A percentile compares a stretch with the other conserved stretches of the same genome.
These are phyloP conservation scores for Davidsoniella neocaledoniae DNA, from an alignment of 2,329 filamentous ascomycete species.

Conservation along the genomic window DNA sequence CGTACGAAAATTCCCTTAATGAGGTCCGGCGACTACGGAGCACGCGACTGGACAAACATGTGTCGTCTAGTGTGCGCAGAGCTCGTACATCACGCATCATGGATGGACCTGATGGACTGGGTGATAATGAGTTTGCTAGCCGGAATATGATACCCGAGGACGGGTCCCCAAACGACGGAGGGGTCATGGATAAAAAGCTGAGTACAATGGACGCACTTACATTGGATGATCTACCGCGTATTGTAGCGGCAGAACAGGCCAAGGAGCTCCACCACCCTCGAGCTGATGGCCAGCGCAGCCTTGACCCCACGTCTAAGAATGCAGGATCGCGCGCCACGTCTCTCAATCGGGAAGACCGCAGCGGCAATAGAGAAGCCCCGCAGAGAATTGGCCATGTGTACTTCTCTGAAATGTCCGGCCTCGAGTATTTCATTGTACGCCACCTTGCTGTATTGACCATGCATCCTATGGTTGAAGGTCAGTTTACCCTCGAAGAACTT, in stretches of 20 bases:
- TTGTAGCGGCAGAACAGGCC: constrained; percentile 89
- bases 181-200: constrained; percentile 66
- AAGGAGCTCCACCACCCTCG: constrained; percentile 57
- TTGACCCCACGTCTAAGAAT: background rate
- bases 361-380: constrained; percentile 34
- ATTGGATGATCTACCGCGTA: constrained; percentile 86
- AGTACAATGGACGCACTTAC: constrained; percentile 83
- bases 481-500: constrained; percentile 88
- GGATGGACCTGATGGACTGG: constrained; percentile 64
- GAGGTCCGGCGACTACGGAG: constrained; percentile 86
- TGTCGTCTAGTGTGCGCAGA: constrained; percentile 84
- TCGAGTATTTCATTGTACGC: constrained; percentile 95
- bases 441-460: constrained; percentile 90
- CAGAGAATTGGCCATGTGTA: constrained; percentile 54
- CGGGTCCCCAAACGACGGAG: constrained; percentile 49
- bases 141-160: constrained; percentile 61
- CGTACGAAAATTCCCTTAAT: constrained; percentile 88
- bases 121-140: constrained; percentile 33
- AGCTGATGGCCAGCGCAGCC: constrained; percentile 36
- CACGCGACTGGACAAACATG: constrained; percentile 81
- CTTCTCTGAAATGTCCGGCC: constrained; percentile 85
- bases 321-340: constrained; percentile 5
- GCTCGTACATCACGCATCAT: constrained; percentile 84
- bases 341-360: constrained; percentile 26
- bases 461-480: constrained; percentile 74